Conservation (phyloP, 2,329 filamentous ascomycete genomes). For the Alternaria sp. region DNA sequence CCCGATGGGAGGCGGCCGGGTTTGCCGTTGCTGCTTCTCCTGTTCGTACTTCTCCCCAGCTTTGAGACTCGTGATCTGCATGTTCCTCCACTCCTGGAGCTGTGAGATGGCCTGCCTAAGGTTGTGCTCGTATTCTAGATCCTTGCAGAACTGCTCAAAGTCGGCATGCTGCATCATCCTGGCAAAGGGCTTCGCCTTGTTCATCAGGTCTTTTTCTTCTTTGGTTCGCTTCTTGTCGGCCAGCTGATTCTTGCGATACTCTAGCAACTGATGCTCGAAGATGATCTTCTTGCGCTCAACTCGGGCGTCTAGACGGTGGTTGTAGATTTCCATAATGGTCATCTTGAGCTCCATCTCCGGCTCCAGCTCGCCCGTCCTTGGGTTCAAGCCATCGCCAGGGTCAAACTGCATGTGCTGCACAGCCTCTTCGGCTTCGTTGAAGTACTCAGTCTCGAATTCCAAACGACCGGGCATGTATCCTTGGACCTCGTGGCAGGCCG, state of each 20-base stretch:
- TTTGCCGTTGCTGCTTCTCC: constrained; percentile 81
- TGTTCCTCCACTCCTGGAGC: constrained; percentile 90
- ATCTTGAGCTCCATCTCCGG: constrained; percentile 98
- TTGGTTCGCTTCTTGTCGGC: constrained; percentile 95
- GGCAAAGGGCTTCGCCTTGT: constrained; percentile 95
- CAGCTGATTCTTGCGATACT: constrained; percentile 91
- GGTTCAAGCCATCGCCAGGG: constrained; percentile 90
- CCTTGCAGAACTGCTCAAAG: constrained; percentile 85
- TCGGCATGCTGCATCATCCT: constrained; percentile 96
- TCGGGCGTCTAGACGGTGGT: constrained; percentile 85
- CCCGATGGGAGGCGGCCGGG: constrained; percentile 72
- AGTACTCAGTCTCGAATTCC: constrained; percentile 97
- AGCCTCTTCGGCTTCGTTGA: constrained; percentile 97
- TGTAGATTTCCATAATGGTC: constrained; percentile 98
- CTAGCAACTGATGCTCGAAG: constrained; percentile 91
- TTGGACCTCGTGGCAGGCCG: constrained; percentile 96
- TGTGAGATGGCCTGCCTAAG: constrained; percentile 88
- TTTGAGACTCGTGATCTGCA: constrained; percentile 84
- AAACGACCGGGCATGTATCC: constrained; percentile 98
- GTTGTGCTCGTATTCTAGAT: constrained; percentile 89
- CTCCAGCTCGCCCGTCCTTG: constrained; percentile 83
- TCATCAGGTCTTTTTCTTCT: constrained; percentile 89
- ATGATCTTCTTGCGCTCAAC: constrained; percentile 96
- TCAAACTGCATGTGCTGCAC: constrained; percentile 99
- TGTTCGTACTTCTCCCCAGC: constrained; percentile 91